Evolutionary conservation across 169 alveolate genomes (phyloP), one percentile per base, ranked within the genome.

Genomic region (Eimeria sp.): DNA sequence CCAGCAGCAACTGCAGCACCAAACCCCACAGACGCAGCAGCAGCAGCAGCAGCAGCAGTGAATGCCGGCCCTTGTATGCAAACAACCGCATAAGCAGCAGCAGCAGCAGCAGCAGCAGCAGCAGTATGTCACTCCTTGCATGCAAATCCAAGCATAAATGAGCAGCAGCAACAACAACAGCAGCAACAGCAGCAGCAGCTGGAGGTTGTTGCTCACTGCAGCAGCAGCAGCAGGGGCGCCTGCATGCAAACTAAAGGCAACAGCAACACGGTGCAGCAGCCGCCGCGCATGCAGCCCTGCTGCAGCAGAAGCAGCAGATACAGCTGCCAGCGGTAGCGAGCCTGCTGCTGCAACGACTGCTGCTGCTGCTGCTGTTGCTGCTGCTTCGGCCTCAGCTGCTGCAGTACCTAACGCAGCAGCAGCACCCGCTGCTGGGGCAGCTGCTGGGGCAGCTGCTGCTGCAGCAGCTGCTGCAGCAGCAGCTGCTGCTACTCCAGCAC

Each of bases 261-360:
- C 71, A 37, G 91, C 91, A 43, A 83, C 56, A 2, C 91, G 91
- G 27, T 83, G 91, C 91, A 83, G 91, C 91, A 83, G 77, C 91
- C 91, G 91, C 77, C 60, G 91, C 58, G 91, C 91, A 0, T 83
- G 78, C 4, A 83, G 54, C 8, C 40, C 91, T 20, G 91, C 91
- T 33, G 91, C 91, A 46, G 91, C 91, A 83, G 62, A 83, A 33
- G 91, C 91, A 6, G 72, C 58, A 10, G 56, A 37, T 58, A 83
- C 77, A 54, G 77, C 78, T 6, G 91, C 37, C 49, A 83, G 91
- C 33, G 62, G 56, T 14, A 83, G 91, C n/a, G 77, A 16, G 0
- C 46, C 91, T 83, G 91, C 91, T 83, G 78, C 72, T 83, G 72
- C 91, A 30, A 27, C 78, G 4, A 37, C 91, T 58, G 91, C 91